These are phyloP conservation scores for Beta macrorhiza DNA, from an alignment of 179 eudicot species.

Conservation along the genomic window DNA sequence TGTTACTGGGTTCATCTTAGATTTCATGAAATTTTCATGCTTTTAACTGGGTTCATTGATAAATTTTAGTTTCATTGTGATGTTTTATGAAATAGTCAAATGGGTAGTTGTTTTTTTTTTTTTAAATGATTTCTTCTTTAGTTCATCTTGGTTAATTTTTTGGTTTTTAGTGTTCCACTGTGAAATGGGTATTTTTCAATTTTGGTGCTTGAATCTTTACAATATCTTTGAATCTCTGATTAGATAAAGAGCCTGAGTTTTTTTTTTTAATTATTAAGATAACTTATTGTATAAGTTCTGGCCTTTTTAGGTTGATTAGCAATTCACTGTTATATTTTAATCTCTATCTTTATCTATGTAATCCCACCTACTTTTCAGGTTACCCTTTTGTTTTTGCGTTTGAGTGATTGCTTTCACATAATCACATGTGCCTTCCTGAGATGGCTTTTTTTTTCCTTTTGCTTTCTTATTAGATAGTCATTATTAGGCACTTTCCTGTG, in stretches of 20 bases:
- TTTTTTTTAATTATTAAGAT: background rate
- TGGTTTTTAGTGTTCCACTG: background rate
- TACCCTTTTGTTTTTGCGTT: background rate
- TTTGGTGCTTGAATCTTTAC: background rate
- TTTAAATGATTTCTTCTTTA: background rate
- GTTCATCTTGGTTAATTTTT: background rate
- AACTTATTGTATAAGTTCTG: too few species aligned
- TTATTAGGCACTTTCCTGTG: background rate
- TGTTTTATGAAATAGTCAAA: background rate
- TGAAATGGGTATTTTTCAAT: background rate
- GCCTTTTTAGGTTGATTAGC: background rate
- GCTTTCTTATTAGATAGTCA: background rate
- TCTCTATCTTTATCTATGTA: background rate
- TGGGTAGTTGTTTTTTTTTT: background rate
- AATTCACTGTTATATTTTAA: background rate
- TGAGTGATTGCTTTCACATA: background rate
- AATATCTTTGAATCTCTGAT: background rate
- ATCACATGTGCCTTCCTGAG: background rate
- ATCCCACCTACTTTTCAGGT: constrained; percentile 3
- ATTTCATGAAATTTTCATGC: background rate
- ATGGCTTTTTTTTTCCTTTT: background rate
- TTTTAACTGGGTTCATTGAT: background rate
- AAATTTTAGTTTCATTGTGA: background rate
- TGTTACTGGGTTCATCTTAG: background rate
- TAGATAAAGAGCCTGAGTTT: background rate